Conservation (phyloP, 352 stramenopile genomes). For the Pythium periplocum region DNA sequence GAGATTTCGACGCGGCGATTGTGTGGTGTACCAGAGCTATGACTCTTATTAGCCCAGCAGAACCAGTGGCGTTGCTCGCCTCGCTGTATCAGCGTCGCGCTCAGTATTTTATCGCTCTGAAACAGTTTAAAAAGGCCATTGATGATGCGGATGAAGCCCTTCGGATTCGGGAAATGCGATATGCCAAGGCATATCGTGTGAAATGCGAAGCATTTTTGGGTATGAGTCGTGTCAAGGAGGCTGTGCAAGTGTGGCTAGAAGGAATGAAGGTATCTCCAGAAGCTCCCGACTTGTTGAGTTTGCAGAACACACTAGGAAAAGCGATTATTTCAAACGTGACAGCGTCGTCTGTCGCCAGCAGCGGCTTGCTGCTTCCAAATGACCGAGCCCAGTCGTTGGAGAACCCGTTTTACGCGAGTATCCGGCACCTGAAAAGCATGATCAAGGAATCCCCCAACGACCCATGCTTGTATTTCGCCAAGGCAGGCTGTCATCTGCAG, state of each 20-base stretch:
- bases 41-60: background rate
- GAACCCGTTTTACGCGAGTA: background rate
- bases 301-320: background rate
- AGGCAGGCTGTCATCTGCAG: background rate
- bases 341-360: too few species aligned
- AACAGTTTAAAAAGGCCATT: background rate
- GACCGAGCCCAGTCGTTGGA: background rate
- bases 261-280: background rate
- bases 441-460: background rate
- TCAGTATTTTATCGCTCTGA: background rate
- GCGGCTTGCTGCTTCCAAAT: too few species aligned
- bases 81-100: background rate
- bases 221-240: background rate
- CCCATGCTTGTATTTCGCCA: background rate
- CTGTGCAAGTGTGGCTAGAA: background rate
- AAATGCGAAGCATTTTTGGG: background rate
- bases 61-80: background rate
- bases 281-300: background rate
- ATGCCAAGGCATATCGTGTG: conserved; percentile 1
- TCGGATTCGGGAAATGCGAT: background rate
- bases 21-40: conserved; percentile 1
- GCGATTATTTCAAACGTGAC: too few species aligned
- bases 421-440: background rate
- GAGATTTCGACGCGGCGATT: background rate
- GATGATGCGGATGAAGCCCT: background rate